phyloP scores from a whole-genome alignment of 257 asterid species.

The Solanum chmielewskii region DNA sequence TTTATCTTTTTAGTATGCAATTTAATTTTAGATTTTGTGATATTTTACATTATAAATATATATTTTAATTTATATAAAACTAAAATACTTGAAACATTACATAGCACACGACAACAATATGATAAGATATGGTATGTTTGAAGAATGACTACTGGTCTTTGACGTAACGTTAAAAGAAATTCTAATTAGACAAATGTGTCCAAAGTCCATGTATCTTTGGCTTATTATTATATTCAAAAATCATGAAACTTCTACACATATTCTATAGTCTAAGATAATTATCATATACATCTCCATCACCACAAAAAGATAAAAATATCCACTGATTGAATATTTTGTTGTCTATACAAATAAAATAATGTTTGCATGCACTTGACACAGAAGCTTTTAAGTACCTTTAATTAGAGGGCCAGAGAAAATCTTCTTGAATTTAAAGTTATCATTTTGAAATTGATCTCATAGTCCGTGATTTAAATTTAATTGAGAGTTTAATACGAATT shows the following conservation, averaged over 20 bases:
- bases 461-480: no score
- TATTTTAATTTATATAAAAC: not conserved
- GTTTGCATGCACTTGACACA: not conserved
- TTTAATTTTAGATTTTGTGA: no score
- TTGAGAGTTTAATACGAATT: rapidly evolving
- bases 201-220: not conserved
- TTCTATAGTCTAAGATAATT: not conserved
- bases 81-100: not conserved
- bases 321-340: not conserved
- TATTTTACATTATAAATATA: no score
- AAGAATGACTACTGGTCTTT: not conserved
- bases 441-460: no score
- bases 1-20: no score
- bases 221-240: not conserved
- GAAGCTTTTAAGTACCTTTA: no score
- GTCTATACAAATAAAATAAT: not conserved
- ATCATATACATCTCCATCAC: not conserved
- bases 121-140: not conserved
- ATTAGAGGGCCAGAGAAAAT: no score
- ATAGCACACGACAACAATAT: not conserved
- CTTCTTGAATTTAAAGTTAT: no score
- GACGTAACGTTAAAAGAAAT: not conserved
- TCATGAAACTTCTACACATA: not conserved
- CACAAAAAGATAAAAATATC: not conserved
- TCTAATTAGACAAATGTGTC: not conserved